phyloP scores from a whole-genome alignment of 148 eudicot genomes.

The Rheum nobile region DNA sequence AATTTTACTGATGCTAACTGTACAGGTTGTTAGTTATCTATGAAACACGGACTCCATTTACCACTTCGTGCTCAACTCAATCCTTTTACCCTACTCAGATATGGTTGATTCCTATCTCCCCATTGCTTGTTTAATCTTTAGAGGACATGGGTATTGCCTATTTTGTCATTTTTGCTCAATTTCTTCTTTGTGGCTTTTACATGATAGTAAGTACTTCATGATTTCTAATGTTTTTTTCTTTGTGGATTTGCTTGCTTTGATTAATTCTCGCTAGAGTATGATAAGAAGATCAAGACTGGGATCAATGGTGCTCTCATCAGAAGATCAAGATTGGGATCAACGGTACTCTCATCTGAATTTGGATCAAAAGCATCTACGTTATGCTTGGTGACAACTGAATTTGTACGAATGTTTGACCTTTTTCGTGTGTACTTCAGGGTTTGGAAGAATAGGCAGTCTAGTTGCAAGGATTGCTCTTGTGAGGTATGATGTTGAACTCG shows the following conservation, averaged over 20 bases:
- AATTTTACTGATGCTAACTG: no score
- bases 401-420: no score
- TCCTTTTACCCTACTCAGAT: no score
- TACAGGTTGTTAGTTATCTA: no score
- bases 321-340: not conserved
- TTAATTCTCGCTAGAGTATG: no score
- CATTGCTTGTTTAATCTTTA: not conserved
- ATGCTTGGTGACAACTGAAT: no score
- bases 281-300: constrained; percentile 24
- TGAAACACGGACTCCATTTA: no score
- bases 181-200: not conserved
- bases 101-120: not conserved
- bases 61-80: no score
- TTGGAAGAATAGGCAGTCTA: constrained; percentile 11
- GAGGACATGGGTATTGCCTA: not conserved
- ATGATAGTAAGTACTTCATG: not conserved
- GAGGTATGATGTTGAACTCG: constrained; percentile 16
- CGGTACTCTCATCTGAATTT: no score
- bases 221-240: not conserved
- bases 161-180: not conserved
- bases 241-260: not conserved
- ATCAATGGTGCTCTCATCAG: constrained; percentile 17
- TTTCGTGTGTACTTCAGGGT: not conserved
- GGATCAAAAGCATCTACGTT: no score
- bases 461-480: no score